Percentiles rank a stretch among this genome's conserved stretches.
phyloP scores from a whole-genome alignment of 2,329 filamentous ascomycete species.

The Ceratocystis huliohia region DNA sequence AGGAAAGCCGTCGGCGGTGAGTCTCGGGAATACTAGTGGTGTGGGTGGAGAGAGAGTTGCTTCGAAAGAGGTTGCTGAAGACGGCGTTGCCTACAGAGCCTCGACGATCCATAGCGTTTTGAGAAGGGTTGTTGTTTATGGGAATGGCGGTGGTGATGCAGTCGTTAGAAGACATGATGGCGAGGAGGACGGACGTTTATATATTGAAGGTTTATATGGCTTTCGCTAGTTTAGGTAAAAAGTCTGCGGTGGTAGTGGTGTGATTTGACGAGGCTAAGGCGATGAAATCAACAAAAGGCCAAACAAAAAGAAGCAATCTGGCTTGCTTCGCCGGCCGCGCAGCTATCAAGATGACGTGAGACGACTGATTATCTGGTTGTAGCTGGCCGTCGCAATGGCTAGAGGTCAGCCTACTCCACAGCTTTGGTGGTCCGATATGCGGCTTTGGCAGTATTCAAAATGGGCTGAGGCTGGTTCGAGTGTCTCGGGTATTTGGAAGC shows the following conservation, averaged over 20 bases:
- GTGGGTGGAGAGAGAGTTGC: constrained; percentile 38
- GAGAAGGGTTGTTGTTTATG: constrained; percentile 26
- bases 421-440: constrained; percentile 5
- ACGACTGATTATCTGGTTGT: too few species aligned
- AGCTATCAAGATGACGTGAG: too few species aligned
- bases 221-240: too few species aligned
- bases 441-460: not conserved
- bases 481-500: not conserved
- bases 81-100: constrained; percentile 46
- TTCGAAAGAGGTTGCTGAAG: constrained; percentile 47
- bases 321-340: not conserved
- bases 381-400: not conserved
- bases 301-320: not conserved
- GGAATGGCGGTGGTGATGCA: constrained; percentile 18
- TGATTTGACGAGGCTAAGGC: too few species aligned
- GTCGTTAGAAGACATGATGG: constrained; percentile 15
- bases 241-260: too few species aligned
- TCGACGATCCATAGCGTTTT: constrained; percentile 34
- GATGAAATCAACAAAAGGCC: too few species aligned
- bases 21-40: constrained; percentile 38
- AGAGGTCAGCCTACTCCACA: constrained; percentile 1
- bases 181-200: not conserved
- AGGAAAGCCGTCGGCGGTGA: constrained; percentile 49
- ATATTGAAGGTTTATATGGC: too few species aligned
- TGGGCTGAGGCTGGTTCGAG: constrained; percentile 15